Conservation (phyloP, 1,284 basidiomycete genomes). For the Ustilago vetiveriae region DNA sequence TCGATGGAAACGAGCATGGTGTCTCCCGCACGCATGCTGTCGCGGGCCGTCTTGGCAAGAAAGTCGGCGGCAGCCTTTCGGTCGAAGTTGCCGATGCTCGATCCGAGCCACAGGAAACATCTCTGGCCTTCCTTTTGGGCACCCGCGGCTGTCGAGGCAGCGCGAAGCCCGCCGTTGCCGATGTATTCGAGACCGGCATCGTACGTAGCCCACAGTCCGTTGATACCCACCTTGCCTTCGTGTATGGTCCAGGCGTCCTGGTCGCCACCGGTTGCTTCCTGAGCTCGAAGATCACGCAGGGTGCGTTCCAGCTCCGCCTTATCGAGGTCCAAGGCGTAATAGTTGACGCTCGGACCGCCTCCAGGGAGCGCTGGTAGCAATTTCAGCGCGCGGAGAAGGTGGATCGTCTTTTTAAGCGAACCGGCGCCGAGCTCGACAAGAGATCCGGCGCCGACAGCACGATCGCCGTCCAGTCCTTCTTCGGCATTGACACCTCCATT, state of each 20-base stretch:
- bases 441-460: constrained; percentile 64
- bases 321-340: constrained; percentile 93
- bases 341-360: constrained; percentile 75
- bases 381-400: constrained; percentile 80
- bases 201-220: constrained; percentile 87
- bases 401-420: constrained; percentile 74
- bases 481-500: constrained; percentile 73
- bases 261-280: constrained; percentile 70
- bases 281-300: constrained; percentile 74
- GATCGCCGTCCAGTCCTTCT: constrained; percentile 69
- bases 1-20: constrained; percentile 81
- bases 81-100: constrained; percentile 91
- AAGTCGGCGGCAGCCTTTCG: constrained; percentile 77
- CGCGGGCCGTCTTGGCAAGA: constrained; percentile 76
- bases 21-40: constrained; percentile 73
- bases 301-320: constrained; percentile 84
- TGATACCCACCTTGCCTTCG: constrained; percentile 56
- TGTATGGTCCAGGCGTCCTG: constrained; percentile 68
- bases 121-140: constrained; percentile 38
- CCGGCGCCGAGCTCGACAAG: constrained; percentile 56
- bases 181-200: constrained; percentile 77
- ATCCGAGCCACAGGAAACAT: constrained; percentile 86
- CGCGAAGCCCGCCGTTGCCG: constrained; percentile 68
- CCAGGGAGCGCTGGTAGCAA: constrained; percentile 48
- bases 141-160: constrained; percentile 33